phyloP scores from a whole-genome alignment of 139 green algal genomes.

The Haematococcus sp. region DNA sequence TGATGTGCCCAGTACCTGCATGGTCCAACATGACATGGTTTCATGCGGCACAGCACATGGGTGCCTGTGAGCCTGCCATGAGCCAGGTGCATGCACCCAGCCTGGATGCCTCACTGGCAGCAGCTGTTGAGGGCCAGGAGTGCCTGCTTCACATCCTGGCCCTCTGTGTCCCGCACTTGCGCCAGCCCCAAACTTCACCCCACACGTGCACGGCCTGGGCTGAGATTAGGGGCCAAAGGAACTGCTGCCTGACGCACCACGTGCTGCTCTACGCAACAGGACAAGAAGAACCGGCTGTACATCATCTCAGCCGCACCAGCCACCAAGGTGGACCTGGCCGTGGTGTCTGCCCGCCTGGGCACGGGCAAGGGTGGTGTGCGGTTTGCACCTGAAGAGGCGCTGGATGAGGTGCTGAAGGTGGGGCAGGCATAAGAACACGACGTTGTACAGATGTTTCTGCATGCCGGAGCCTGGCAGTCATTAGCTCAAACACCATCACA shows the following conservation, averaged over 20 bases:
- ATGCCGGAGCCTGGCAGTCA: neutral
- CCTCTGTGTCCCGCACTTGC: no score
- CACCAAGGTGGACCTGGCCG: constrained; percentile 69
- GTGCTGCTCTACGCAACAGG: constrained; percentile 32
- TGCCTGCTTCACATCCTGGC: no score
- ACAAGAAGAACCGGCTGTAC: constrained; percentile 70
- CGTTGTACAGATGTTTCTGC: neutral
- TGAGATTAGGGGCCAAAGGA: neutral
- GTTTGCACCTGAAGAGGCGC: constrained; percentile 57
- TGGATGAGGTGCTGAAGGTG: constrained; percentile 53
- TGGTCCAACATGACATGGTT: neutral
- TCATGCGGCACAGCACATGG: neutral
- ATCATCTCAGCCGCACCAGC: constrained; percentile 53
- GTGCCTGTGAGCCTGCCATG: neutral
- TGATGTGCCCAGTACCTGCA: neutral
- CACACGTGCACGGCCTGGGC: neutral
- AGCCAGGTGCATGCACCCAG: neutral
- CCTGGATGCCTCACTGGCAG: neutral
- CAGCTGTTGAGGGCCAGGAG: neutral
- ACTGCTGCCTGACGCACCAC: neutral
- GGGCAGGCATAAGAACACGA: no score
- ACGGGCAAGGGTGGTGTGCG: constrained; percentile 57
- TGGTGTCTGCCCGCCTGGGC: constrained; percentile 58
- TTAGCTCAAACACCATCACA: neutral
- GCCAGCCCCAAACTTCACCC: no score